Evolutionary conservation across 1,284 basidiomycete species (phyloP).

Genomic region (Neonothopanus nambi): DNA sequence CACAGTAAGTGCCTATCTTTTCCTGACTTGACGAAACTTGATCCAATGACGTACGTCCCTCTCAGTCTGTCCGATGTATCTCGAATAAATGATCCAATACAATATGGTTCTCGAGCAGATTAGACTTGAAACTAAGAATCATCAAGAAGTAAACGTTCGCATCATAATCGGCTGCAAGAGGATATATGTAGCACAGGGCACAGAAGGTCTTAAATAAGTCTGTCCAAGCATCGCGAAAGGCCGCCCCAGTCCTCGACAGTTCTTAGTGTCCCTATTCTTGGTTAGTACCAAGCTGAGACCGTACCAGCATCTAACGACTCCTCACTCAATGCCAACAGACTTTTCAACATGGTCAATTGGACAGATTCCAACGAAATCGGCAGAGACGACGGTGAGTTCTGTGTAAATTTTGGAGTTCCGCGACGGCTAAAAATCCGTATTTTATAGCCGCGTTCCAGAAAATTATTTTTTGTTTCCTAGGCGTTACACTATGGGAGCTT

Average conservation of each 20-base stretch:
- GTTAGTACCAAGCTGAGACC: too few relatives aligned
- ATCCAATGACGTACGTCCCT: neutral
- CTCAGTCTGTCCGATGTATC: neutral
- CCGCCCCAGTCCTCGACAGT: neutral
- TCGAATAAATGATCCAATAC: conserved; percentile 1
- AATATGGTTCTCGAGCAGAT: conserved; percentile 2
- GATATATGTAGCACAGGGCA: conserved; percentile 1
- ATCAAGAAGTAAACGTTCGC: conserved; percentile 5
- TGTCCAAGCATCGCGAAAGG: neutral
- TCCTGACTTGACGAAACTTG: too few relatives aligned
- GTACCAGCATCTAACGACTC: too few relatives aligned
- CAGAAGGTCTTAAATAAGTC: conserved; percentile 4
- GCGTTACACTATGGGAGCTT: conserved; percentile 69
- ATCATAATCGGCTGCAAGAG: neutral
- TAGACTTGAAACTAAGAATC: conserved; percentile 6
- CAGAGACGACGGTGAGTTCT: conserved; percentile 46
- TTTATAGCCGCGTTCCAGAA: conserved; percentile 54
- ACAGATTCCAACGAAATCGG: conserved; percentile 45
- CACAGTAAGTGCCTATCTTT: too few relatives aligned
- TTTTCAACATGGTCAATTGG: conserved; percentile 57
- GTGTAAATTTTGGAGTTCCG: neutral
- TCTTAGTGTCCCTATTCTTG: neutral
- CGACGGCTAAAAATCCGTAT: conserved; percentile 8
- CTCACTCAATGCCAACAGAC: neutral
- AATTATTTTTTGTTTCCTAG: conserved; percentile 59